Percentiles rank a stretch among this genome's conserved stretches.
These are phyloP conservation scores for Kandelia obovata DNA, from an alignment of 345 rosid genomes.

Conservation along the genomic window DNA sequence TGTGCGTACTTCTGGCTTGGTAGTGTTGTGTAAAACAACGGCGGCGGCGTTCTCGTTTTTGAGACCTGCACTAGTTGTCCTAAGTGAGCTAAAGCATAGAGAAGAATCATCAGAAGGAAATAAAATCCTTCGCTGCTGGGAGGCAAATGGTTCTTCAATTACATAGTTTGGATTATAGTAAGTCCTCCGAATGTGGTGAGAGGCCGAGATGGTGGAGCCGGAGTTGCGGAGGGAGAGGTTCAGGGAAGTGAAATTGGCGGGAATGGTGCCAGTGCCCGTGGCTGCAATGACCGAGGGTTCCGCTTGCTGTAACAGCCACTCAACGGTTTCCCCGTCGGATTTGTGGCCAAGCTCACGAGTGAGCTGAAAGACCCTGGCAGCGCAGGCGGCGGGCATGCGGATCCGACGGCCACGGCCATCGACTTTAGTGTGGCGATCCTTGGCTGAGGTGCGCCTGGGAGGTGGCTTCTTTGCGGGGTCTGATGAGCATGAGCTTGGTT, in stretches of 20 bases:
- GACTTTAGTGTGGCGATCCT: slow-evolving; percentile 91
- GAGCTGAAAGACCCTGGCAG: slow-evolving; percentile 89
- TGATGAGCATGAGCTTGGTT: slow-evolving; percentile 8
- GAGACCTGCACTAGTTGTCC: slow-evolving; percentile 2
- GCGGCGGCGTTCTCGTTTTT: neutral
- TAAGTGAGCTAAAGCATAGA: slow-evolving; percentile 14
- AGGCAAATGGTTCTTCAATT: slow-evolving; percentile 11
- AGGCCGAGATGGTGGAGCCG: slow-evolving; percentile 68
- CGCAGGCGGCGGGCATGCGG: slow-evolving; percentile 93
- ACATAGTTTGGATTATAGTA: slow-evolving; percentile 40
- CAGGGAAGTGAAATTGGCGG: slow-evolving; percentile 85
- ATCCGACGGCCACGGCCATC: slow-evolving; percentile 94
- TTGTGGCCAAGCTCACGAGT: slow-evolving; percentile 89
- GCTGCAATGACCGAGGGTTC: slow-evolving; percentile 91
- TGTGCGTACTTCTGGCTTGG: slow-evolving; percentile 35
- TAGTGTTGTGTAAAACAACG: neutral
- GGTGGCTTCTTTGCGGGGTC: slow-evolving; percentile 47
- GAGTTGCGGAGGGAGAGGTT: slow-evolving; percentile 82
- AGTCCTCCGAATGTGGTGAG: slow-evolving; percentile 50
- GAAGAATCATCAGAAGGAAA: slow-evolving; percentile 29
- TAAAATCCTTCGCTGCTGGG: slow-evolving; percentile 26
- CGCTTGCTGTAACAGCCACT: slow-evolving; percentile 88
- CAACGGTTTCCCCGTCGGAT: slow-evolving; percentile 85
- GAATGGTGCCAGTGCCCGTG: slow-evolving; percentile 90
- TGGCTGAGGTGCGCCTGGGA: slow-evolving; percentile 69